A percentile compares a stretch with the other conserved stretches of the same genome.
phyloP scores from a whole-genome alignment of 768 basidiomycete species.

The Termitomyces bulborhizus region DNA sequence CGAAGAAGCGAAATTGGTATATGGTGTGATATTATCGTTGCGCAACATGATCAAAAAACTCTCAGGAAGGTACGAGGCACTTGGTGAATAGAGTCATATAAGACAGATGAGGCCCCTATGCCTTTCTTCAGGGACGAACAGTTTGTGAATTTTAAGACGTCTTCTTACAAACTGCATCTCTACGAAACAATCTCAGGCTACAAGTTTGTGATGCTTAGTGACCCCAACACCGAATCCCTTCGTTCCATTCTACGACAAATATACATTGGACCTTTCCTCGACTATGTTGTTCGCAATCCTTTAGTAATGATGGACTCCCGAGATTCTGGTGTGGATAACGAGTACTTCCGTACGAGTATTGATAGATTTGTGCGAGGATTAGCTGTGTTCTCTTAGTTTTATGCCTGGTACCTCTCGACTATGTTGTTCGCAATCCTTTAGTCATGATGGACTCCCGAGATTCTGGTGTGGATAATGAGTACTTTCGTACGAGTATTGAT shows the following conservation, averaged over 20 bases:
- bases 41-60: constrained; percentile 95
- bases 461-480: constrained; percentile 89
- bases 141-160: constrained; percentile 87
- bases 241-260: constrained; percentile 81
- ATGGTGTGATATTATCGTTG: constrained; percentile 88
- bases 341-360: constrained; percentile 77
- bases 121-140: constrained; percentile 67
- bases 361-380: constrained; percentile 69
- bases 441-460: constrained; percentile 76
- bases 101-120: neutral
- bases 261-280: constrained; percentile 90
- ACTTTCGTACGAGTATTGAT: constrained; percentile 78
- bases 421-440: constrained; percentile 89
- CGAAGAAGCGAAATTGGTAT: constrained; percentile 96
- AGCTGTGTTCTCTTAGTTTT: constrained; percentile 32
- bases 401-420: constrained; percentile 45
- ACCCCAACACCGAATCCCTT: constrained; percentile 78
- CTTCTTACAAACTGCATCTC: constrained; percentile 88
- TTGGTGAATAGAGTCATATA: neutral
- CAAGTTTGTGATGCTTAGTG: constrained; percentile 93
- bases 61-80: constrained; percentile 60
- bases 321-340: constrained; percentile 86
- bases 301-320: constrained; percentile 77
- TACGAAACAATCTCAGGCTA: constrained; percentile 90
- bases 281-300: constrained; percentile 92